These are phyloP conservation scores for Fraxinus greggii DNA, from an alignment of 305 asterid genomes.

Conservation along the genomic window DNA sequence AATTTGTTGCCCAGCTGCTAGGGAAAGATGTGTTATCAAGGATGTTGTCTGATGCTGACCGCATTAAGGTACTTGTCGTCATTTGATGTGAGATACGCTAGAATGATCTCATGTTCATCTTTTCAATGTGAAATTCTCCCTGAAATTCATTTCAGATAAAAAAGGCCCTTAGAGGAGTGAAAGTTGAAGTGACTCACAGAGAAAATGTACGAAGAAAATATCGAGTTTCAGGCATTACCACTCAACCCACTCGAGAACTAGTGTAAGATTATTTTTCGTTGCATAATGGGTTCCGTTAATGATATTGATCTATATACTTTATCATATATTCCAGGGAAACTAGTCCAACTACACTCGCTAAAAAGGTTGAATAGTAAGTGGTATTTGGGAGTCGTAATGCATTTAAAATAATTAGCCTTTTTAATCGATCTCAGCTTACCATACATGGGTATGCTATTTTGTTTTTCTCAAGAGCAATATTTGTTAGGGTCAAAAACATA, in stretches of 20 bases:
- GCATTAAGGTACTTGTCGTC: constrained; percentile 59
- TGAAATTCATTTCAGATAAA: constrained; percentile 57
- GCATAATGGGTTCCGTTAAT: background rate
- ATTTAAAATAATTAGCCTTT: background rate
- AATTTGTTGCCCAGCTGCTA: constrained; percentile 78
- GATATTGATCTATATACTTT: background rate
- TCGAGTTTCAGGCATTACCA: constrained; percentile 85
- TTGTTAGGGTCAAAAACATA: background rate
- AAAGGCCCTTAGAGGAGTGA: constrained; percentile 95
- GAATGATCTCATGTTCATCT: background rate
- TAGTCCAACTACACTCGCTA: background rate
- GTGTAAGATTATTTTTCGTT: constrained; percentile 53
- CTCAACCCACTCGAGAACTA: constrained; percentile 94
- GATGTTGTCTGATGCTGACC: constrained; percentile 87
- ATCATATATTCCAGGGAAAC: background rate
- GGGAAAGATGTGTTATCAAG: constrained; percentile 89
- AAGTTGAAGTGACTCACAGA: constrained; percentile 98
- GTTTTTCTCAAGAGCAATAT: background rate
- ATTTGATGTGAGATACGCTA: background rate
- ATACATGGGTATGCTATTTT: background rate
- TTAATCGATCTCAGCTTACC: background rate
- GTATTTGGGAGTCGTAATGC: background rate
- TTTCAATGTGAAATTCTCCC: background rate
- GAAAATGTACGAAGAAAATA: constrained; percentile 90
- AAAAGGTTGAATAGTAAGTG: background rate